phyloP scores from a whole-genome alignment of 1,284 basidiomycete genomes.

The Heterobasidion occidentale region DNA sequence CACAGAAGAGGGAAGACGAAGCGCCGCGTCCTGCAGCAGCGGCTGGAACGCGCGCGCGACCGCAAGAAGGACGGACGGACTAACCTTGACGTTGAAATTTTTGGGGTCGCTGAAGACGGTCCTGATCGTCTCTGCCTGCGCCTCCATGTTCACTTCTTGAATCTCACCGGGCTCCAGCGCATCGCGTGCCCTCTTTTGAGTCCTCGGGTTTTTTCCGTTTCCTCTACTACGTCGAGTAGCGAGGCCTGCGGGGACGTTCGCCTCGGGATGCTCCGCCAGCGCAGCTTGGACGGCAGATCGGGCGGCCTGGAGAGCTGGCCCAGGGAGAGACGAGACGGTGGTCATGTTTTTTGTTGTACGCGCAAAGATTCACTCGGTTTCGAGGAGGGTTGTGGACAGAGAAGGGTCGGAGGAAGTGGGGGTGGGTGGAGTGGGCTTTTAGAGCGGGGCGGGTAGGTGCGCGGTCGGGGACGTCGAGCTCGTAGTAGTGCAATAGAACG shows the following conservation, averaged over 20 bases:
- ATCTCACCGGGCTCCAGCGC: constrained; percentile 62
- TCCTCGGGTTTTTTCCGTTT: no score
- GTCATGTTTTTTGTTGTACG: constrained; percentile 14
- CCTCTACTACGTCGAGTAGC: constrained; percentile 14
- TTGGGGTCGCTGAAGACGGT: constrained; percentile 88
- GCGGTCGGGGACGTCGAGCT: no score
- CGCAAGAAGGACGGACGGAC: constrained; percentile 5
- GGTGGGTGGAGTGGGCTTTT: no score
- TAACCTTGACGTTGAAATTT: constrained; percentile 88
- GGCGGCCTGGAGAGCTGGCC: constrained; percentile 60
- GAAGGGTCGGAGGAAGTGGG: no score
- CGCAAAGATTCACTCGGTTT: not conserved
- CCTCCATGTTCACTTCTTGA: constrained; percentile 73
- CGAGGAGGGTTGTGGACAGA: no score
- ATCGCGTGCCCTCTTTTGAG: constrained; percentile 24
- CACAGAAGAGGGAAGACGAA: not conserved
- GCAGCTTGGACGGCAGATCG: constrained; percentile 68
- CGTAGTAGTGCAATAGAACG: no score
- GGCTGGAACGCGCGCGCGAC: not conserved
- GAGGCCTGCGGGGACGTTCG: not conserved
- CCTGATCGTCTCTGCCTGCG: constrained; percentile 73
- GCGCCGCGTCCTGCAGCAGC: not conserved
- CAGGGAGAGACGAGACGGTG: constrained; percentile 40
- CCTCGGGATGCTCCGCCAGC: constrained; percentile 39
- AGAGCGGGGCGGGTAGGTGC: no score